Evolutionary conservation across 768 basidiomycete species (phyloP).

Genomic region (Pisolithus sp.): DNA sequence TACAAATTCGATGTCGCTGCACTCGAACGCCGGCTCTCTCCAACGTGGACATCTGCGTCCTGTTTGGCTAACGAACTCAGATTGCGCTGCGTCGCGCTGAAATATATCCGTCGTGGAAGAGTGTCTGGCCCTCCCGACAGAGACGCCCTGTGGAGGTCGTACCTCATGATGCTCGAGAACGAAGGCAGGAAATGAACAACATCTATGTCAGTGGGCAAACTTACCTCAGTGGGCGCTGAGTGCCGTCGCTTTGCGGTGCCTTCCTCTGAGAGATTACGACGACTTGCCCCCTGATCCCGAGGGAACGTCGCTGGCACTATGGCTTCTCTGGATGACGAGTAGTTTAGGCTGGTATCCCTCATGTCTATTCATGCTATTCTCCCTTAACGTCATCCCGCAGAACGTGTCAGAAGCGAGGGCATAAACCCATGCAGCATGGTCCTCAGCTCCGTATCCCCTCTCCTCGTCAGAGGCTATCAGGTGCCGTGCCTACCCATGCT

Average conservation of each 20-base stretch:
- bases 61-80: conserved; percentile 39
- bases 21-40: conserved; percentile 32
- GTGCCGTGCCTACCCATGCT: conserved; percentile 20
- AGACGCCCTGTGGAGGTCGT: conserved; percentile 49
- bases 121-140: conserved; percentile 12
- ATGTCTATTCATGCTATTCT: background rate
- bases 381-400: conserved; percentile 22
- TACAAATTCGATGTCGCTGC: conserved; percentile 41
- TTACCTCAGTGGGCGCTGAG: conserved; percentile 24
- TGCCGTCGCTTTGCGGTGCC: conserved; percentile 9
- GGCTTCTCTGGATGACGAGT: conserved; percentile 44
- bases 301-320: conserved; percentile 34
- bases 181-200: conserved; percentile 41
- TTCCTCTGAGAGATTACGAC: conserved; percentile 12
- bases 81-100: conserved; percentile 35
- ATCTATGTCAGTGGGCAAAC: conserved; percentile 38
- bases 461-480: conserved; percentile 37
- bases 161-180: conserved; percentile 49
- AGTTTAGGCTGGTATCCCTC: conserved; percentile 29
- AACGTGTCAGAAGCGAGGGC: conserved; percentile 27
- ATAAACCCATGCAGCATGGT: conserved; percentile 20
- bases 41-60: conserved; percentile 31
- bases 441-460: conserved; percentile 30
- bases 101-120: conserved; percentile 32
- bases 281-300: conserved; percentile 23